These are phyloP conservation scores for Termitomyces sp. DNA, from an alignment of 768 basidiomycete genomes.

Conservation along the genomic window DNA sequence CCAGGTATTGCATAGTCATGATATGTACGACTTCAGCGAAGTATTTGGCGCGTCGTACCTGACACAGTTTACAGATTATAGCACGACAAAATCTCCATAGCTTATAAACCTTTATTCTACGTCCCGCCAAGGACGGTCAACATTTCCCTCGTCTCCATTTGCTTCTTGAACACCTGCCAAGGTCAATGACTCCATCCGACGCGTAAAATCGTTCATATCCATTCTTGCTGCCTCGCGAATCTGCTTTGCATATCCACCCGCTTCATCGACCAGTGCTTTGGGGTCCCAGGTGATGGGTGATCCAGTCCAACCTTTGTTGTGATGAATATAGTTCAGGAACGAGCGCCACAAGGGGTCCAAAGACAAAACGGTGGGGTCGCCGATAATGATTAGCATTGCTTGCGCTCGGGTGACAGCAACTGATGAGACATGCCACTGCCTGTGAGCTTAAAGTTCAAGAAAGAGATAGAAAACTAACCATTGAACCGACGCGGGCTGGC, in stretches of 20 bases:
- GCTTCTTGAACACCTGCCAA: constrained; percentile 14
- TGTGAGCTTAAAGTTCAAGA: background rate
- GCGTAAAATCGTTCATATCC: constrained; percentile 32
- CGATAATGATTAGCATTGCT: constrained; percentile 59
- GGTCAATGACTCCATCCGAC: constrained; percentile 24
- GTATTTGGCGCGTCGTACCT: too few species aligned
- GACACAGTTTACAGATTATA: too few species aligned
- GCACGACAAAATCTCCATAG: too few species aligned
- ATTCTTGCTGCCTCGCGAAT: constrained; percentile 20
- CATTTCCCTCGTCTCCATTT: constrained; percentile 12
- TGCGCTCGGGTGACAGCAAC: constrained; percentile 68
- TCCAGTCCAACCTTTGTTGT: constrained; percentile 52
- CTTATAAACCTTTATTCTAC: too few species aligned
- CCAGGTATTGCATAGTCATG: too few species aligned
- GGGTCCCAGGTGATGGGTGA: constrained; percentile 32
- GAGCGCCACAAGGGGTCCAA: constrained; percentile 57
- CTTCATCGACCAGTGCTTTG: constrained; percentile 15
- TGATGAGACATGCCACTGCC: constrained; percentile 17
- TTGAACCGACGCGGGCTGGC: constrained; percentile 55
- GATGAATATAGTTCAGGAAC: constrained; percentile 56
- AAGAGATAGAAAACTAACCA: constrained; percentile 31
- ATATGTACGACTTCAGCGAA: too few species aligned
- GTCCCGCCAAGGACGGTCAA: constrained; percentile 20
- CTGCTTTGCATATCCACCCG: constrained; percentile 19
- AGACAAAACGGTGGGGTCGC: constrained; percentile 54